Percentiles rank a stretch among this genome's conserved stretches.
phyloP scores from a whole-genome alignment of 2,329 filamentous ascomycete genomes.

The Diaporthe citrichinensis region DNA sequence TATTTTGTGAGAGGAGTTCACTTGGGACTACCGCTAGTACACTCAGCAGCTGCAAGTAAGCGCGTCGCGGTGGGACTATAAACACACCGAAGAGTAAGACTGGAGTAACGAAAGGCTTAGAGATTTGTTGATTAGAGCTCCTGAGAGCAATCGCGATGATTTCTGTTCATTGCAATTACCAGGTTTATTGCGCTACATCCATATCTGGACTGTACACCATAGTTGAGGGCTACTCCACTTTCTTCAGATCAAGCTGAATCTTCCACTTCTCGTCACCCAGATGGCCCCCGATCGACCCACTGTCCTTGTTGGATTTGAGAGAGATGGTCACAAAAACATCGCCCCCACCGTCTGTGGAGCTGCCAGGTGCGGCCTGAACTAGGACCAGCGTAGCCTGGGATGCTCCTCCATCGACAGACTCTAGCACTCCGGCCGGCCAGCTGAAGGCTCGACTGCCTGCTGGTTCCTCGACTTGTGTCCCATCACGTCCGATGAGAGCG shows the following conservation, averaged over 20 bases:
- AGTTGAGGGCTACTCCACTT: background rate
- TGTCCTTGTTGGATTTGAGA: background rate
- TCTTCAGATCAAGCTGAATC: constrained; percentile 6
- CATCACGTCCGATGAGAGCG: constrained; percentile 43
- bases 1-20: background rate
- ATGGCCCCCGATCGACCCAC: background rate
- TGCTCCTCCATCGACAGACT: background rate
- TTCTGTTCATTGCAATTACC: background rate
- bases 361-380: background rate
- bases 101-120: fast-evolving
- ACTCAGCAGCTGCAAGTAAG: background rate
- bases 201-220: background rate
- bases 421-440: constrained; percentile 17
- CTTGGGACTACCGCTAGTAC: background rate
- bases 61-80: background rate
- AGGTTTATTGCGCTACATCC: background rate
- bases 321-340: constrained; percentile 9
- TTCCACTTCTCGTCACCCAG: constrained; percentile 22
- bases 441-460: background rate
- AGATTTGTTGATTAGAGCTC: too few species aligned
- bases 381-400: background rate
- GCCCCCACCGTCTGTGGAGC: background rate
- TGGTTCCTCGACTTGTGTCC: background rate
- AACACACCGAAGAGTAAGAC: too few species aligned
- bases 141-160: background rate